A percentile compares a stretch with the other conserved stretches of the same genome.
These are phyloP conservation scores for Heliosperma pusillum DNA, from an alignment of 148 eudicot species.

Conservation along the genomic window DNA sequence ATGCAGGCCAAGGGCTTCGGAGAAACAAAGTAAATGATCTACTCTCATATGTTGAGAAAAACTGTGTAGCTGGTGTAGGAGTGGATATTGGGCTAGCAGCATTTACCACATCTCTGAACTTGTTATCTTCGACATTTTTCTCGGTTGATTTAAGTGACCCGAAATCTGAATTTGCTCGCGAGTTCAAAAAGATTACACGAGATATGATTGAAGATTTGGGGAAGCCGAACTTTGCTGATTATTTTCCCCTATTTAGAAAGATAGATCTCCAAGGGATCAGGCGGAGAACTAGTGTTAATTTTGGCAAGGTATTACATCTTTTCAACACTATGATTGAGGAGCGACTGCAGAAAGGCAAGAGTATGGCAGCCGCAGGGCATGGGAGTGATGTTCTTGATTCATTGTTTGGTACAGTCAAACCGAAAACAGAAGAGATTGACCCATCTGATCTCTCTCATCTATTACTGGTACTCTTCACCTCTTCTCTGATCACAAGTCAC, in stretches of 20 bases:
- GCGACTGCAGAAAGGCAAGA: too few relatives aligned
- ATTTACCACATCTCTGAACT: constrained; percentile 38
- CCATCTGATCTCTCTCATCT: too few relatives aligned
- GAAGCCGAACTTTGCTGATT: constrained; percentile 51
- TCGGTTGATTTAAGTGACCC: constrained; percentile 45
- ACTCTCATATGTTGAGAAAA: constrained; percentile 22
- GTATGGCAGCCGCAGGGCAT: too few relatives aligned
- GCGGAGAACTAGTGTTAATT: constrained; percentile 15
- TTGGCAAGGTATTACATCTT: constrained; percentile 23
- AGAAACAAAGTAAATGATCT: constrained; percentile 36
- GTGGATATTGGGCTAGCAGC: constrained; percentile 50
- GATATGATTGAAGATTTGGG: constrained; percentile 37
- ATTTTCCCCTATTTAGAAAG: constrained; percentile 39
- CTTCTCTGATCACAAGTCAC: too few relatives aligned
- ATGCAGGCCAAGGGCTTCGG: constrained; percentile 31
- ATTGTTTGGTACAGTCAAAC: too few relatives aligned
- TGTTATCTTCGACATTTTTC: constrained; percentile 47
- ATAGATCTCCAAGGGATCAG: constrained; percentile 47
- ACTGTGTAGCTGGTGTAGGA: constrained; percentile 26
- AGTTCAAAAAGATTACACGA: constrained; percentile 35
- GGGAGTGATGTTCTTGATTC: too few relatives aligned
- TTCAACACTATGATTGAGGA: constrained; percentile 32
- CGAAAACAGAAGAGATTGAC: too few relatives aligned
- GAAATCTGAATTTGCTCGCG: constrained; percentile 28
- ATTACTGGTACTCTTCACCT: too few relatives aligned